These are phyloP conservation scores for Globisporangium alternatum DNA, from an alignment of 352 stramenopile genomes.

Conservation along the genomic window DNA sequence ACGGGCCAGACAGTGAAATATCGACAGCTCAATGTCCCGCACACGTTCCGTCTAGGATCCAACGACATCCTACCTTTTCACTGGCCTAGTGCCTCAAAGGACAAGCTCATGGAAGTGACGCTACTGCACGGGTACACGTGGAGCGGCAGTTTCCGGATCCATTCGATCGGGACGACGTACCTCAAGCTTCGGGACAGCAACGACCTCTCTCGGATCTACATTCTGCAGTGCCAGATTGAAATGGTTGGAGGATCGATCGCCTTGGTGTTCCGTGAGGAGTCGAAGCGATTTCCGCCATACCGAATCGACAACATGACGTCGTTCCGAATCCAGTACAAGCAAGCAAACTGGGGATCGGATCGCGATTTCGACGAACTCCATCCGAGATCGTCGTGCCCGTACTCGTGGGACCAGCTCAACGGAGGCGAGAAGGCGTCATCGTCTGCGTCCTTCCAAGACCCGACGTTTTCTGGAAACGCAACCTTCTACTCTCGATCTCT, in stretches of 20 bases:
- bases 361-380: conserved; percentile 76
- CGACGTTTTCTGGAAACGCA: conserved; percentile 53
- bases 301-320: conserved; percentile 91
- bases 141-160: conserved; percentile 85
- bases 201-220: conserved; percentile 78
- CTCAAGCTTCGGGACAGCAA: conserved; percentile 79
- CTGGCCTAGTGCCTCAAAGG: conserved; percentile 70
- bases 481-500: conserved; percentile 62
- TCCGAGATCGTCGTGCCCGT: conserved; percentile 71
- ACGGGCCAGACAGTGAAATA: conserved; percentile 85
- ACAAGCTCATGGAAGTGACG: conserved; percentile 85
- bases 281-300: conserved; percentile 84
- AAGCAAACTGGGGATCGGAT: conserved; percentile 69
- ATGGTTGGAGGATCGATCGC: conserved; percentile 84
- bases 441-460: conserved; percentile 60
- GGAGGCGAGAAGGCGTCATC: conserved; percentile 59
- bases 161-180: conserved; percentile 83
- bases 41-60: conserved; percentile 64
- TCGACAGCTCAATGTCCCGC: conserved; percentile 68
- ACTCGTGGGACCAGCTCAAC: conserved; percentile 85
- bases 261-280: conserved; percentile 84
- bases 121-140: conserved; percentile 79
- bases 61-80: conserved; percentile 85
- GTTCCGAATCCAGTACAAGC: conserved; percentile 86
- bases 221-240: conserved; percentile 86